Evolutionary conservation across 129 eudicot species (phyloP).

Genomic region (Artemisia tridentata): DNA sequence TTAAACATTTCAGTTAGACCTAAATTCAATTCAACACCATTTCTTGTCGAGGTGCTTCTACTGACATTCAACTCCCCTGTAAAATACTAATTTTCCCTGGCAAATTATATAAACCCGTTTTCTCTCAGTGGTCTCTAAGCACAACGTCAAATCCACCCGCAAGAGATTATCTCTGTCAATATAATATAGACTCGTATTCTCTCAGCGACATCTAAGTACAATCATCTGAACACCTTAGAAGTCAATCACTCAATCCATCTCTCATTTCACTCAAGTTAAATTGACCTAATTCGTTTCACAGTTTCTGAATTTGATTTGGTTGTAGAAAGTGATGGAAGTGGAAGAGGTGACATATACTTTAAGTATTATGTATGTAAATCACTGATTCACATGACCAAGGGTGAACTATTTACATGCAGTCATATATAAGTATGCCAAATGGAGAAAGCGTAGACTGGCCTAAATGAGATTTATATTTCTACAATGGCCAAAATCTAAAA

Average conservation of each 20-base stretch:
- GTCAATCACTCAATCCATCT: neutral
- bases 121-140: neutral
- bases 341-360: conserved; percentile 1
- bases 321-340: neutral
- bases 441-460: no score
- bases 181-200: no score
- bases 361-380: neutral
- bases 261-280: neutral
- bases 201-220: neutral
- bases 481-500: no score
- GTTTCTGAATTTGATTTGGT: neutral
- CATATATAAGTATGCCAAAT: no score
- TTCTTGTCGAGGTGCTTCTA: neutral
- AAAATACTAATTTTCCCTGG: neutral
- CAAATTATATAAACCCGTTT: neutral
- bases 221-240: neutral
- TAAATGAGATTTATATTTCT: no score
- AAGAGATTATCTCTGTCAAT: neutral
- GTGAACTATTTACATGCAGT: no score
- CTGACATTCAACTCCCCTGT: neutral
- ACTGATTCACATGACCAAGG: no score
- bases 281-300: neutral
- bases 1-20: neutral
- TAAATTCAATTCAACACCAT: neutral
- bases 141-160: conserved; percentile 5